A percentile compares a stretch with the other conserved stretches of the same genome.
These are phyloP conservation scores for Phylloporus sp. DNA, from an alignment of 768 basidiomycete genomes.

Conservation along the genomic window DNA sequence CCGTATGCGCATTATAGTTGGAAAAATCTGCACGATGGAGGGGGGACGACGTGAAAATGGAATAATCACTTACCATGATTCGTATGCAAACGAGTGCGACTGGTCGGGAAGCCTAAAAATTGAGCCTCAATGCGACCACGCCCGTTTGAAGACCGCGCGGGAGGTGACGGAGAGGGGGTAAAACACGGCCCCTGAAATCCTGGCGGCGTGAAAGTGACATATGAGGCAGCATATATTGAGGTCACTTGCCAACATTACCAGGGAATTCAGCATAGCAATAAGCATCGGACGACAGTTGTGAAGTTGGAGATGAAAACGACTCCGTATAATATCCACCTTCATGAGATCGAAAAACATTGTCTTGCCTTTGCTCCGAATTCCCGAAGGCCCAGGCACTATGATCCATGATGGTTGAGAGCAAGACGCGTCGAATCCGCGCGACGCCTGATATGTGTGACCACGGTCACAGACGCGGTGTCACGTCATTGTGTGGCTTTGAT, in stretches of 20 bases:
- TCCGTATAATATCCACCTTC: background rate
- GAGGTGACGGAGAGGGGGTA: slow-evolving; percentile 1
- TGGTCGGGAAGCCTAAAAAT: background rate
- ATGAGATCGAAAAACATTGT: background rate
- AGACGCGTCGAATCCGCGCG: slow-evolving; percentile 3
- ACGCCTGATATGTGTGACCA: slow-evolving; percentile 15
- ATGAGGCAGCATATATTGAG: slow-evolving; percentile 26
- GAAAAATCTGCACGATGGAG: slow-evolving; percentile 5
- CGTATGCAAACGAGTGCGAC: background rate
- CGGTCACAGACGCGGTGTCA: slow-evolving; percentile 25
- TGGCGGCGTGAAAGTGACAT: slow-evolving; percentile 34
- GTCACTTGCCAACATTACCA: slow-evolving; percentile 14
- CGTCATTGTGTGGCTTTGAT: slow-evolving; percentile 12
- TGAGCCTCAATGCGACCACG: background rate
- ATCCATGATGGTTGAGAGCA: slow-evolving; percentile 15
- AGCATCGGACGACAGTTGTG: slow-evolving; percentile 7
- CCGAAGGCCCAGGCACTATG: background rate
- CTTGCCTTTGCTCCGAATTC: background rate
- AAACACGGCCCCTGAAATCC: slow-evolving; percentile 17
- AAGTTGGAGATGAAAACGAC: slow-evolving; percentile 4
- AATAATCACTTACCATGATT: slow-evolving; percentile 4
- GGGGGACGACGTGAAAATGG: background rate
- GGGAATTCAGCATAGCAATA: slow-evolving; percentile 2
- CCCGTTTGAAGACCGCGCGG: background rate
- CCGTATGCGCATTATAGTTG: background rate